These are phyloP conservation scores for Dalechampia spathulata DNA, from an alignment of 441 rosid genomes.

Conservation along the genomic window DNA sequence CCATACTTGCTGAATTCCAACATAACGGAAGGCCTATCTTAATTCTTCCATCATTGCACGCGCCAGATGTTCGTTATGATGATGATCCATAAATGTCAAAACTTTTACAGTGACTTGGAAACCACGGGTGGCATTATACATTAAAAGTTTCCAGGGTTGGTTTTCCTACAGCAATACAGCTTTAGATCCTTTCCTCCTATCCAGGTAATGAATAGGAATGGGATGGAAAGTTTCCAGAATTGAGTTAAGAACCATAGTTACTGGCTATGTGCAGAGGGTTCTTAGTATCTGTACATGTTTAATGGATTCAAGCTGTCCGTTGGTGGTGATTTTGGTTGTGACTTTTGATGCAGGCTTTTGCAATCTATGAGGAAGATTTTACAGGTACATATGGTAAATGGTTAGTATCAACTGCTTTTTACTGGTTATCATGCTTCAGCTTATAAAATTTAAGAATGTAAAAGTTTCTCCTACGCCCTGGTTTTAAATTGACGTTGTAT, in stretches of 20 bases:
- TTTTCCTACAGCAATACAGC: not conserved
- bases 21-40: conserved; percentile 51
- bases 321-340: not conserved
- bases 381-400: not conserved
- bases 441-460: not conserved
- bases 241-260: not conserved
- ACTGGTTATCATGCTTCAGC: not conserved
- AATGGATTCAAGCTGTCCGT: not conserved
- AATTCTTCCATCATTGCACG: conserved; percentile 33
- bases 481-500: not conserved
- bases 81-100: conserved; percentile 62
- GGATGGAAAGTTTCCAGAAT: not conserved
- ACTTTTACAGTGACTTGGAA: not conserved
- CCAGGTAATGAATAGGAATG: not conserved
- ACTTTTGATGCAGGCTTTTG: not conserved
- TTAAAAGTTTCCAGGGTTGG: not conserved
- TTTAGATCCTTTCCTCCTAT: not conserved
- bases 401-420: not conserved
- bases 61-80: conserved; percentile 48
- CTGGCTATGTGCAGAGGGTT: not conserved
- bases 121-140: not conserved
- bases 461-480: not conserved
- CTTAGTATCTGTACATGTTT: not conserved
- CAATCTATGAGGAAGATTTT: not conserved
- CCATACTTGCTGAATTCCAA: conserved; percentile 45